Conservation (phyloP, 441 rosid genomes). For the Omphalea diandra region DNA sequence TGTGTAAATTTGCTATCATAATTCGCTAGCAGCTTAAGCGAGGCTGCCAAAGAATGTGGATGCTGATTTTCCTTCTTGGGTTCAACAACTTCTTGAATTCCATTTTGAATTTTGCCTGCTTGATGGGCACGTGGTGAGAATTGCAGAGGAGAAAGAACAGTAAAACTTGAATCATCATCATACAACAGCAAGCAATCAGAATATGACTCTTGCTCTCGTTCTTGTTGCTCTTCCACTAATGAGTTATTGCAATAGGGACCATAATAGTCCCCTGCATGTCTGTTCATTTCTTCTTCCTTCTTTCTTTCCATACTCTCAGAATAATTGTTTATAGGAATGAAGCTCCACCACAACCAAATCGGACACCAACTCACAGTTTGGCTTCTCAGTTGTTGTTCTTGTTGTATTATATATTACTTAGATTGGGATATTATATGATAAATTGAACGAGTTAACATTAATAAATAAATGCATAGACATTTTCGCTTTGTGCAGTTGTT, state of each 20-base stretch:
- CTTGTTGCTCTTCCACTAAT: slow-evolving; percentile 19
- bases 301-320: not conserved
- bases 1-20: slow-evolving; percentile 27
- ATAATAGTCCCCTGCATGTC: not conserved
- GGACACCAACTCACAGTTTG: not conserved
- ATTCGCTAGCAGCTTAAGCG: slow-evolving; percentile 36
- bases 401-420: no score
- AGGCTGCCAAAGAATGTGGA: slow-evolving; percentile 31
- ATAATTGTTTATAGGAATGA: not conserved
- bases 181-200: slow-evolving; percentile 19
- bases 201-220: slow-evolving; percentile 17
- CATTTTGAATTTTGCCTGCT: slow-evolving; percentile 21
- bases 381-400: no score
- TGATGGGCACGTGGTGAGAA: slow-evolving; percentile 26
- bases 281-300: not conserved
- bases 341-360: not conserved
- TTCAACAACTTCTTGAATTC: slow-evolving; percentile 20
- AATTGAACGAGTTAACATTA: not conserved
- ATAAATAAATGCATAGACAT: no score
- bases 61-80: slow-evolving; percentile 23
- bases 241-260: slow-evolving; percentile 15
- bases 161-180: slow-evolving; percentile 26
- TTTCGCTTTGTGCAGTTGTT: no score
- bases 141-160: slow-evolving; percentile 35
- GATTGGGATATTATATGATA: not conserved